These are phyloP conservation scores for Fusarium begoniae DNA, from an alignment of 2,329 filamentous ascomycete genomes.

Conservation along the genomic window DNA sequence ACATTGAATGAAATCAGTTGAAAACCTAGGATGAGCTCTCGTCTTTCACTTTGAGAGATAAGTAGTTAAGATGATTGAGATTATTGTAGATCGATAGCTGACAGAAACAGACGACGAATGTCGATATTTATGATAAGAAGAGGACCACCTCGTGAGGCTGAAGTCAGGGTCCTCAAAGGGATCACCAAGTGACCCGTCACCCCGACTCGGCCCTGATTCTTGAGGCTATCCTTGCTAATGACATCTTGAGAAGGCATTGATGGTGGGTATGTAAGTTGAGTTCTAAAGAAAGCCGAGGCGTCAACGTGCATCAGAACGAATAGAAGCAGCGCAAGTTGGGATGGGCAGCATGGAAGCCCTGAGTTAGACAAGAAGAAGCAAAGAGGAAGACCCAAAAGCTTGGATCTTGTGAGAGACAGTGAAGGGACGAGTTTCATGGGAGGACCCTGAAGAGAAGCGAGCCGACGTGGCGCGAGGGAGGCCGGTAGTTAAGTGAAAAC, in stretches of 20 bases:
- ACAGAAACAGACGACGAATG: slow-evolving; percentile 5
- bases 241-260: slow-evolving; percentile 28
- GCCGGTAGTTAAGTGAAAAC: slow-evolving; percentile 22
- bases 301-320: slow-evolving; percentile 7
- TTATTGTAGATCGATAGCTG: neutral
- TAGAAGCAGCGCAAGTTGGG: slow-evolving; percentile 1
- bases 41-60: slow-evolving; percentile 4
- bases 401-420: slow-evolving; percentile 29
- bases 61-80: neutral
- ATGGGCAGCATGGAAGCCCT: slow-evolving; percentile 12
- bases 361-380: slow-evolving; percentile 18
- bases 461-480: slow-evolving; percentile 36
- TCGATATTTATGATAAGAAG: slow-evolving; percentile 35
- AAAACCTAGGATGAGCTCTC: slow-evolving; percentile 1
- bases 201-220: slow-evolving; percentile 33
- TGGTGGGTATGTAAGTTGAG: slow-evolving; percentile 32
- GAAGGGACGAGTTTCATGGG: slow-evolving; percentile 35
- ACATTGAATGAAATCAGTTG: slow-evolving; percentile 14
- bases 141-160: slow-evolving; percentile 1
- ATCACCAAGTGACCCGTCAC: slow-evolving; percentile 8
- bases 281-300: slow-evolving; percentile 21
- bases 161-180: slow-evolving; percentile 7
- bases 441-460: slow-evolving; percentile 34
- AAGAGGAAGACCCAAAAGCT: slow-evolving; percentile 22
- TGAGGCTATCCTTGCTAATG: slow-evolving; percentile 37